Base-by-base conservation (phyloP, 495 filamentous ascomycete species). In the Aspergillus carlsbadensis region DNA sequence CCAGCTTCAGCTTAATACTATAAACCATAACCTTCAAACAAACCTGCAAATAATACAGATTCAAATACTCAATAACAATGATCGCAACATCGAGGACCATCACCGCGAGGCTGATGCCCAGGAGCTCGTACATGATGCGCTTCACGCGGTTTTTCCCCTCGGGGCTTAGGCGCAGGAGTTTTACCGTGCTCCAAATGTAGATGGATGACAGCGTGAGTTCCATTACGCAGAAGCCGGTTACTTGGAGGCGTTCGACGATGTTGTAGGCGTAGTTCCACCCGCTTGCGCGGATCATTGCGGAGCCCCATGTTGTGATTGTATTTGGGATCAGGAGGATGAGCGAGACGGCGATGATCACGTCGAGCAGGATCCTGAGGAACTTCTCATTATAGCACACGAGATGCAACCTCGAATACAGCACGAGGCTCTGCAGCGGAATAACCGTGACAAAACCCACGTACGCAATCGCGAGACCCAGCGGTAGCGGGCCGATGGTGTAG, bases 401-500 rank as follows among this genome's bases (percentile, higher is more conserved):
- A 43, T 71, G 61, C 7, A 73, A 61, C 2, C 70, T 65, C 40
- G 70, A 73, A 52, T 71, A 73, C 10, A 73, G 62, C 11, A 73
- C 64, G 10, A 71, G 73, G n/a, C 53, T 79, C 64, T 84, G 81
- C 10, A 78, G 80, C 0, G 80, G 81, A 0, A 86, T 76, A 79
- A 84, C 82, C 15, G 56, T 35, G 22, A 68, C 72, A 81, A 81
- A 86, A 5, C 82, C 82, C 5, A 78, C 48, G 20, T 70, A 68
- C 24, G 70, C 34, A 1, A 79, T 47, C 5, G 68, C 66, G 10
- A 72, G 54, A 8, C 68, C 56, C 7, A 69, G 24, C 56, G 65
- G 57, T 31, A 58, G 51, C 6, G 59, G 66, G 7, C 56, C 65
- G n/a, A 72, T 46, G 22, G 67, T 62, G 54, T 80, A 80, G 58